Conservation (phyloP, 805 yeast genomes). For the Hanseniaspora occidentalis region DNA sequence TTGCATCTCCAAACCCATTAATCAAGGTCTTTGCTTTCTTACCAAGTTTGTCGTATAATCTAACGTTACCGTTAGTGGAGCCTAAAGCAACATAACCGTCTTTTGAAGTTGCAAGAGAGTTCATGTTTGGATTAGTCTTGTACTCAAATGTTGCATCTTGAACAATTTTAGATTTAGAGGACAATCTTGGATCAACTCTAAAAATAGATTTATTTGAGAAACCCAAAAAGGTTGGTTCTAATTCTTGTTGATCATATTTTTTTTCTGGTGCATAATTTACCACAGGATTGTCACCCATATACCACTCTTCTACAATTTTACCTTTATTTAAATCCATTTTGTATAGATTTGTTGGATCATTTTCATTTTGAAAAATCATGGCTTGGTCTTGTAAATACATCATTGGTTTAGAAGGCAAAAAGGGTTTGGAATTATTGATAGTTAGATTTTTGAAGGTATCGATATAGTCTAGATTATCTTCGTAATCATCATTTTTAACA, state of each 20-base stretch:
- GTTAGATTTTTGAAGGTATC: slow-evolving; percentile 56
- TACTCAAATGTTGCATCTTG: slow-evolving; percentile 41
- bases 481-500: slow-evolving; percentile 42
- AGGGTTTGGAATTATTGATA: slow-evolving; percentile 31
- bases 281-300: slow-evolving; percentile 36
- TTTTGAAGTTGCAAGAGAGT: slow-evolving; percentile 57
- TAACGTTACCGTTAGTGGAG: slow-evolving; percentile 60
- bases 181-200: slow-evolving; percentile 68
- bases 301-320: slow-evolving; percentile 79
- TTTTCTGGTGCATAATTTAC: slow-evolving; percentile 55
- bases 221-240: slow-evolving; percentile 66
- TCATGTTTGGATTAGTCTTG: slow-evolving; percentile 42
- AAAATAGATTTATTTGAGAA: slow-evolving; percentile 53
- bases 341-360: slow-evolving; percentile 35
- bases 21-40: slow-evolving; percentile 63
- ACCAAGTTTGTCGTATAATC: slow-evolving; percentile 63
- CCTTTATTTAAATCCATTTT: slow-evolving; percentile 75
- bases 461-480: slow-evolving; percentile 40
- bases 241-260: slow-evolving; percentile 62
- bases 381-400: slow-evolving; percentile 62
- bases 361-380: slow-evolving; percentile 50
- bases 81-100: slow-evolving; percentile 68
- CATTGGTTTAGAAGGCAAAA: slow-evolving; percentile 57
- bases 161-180: slow-evolving; percentile 43
- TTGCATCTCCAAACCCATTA: slow-evolving; percentile 74